Evolutionary conservation across 2,329 filamentous ascomycete species (phyloP).

Genomic region (Paracoccidioides lutzii): DNA sequence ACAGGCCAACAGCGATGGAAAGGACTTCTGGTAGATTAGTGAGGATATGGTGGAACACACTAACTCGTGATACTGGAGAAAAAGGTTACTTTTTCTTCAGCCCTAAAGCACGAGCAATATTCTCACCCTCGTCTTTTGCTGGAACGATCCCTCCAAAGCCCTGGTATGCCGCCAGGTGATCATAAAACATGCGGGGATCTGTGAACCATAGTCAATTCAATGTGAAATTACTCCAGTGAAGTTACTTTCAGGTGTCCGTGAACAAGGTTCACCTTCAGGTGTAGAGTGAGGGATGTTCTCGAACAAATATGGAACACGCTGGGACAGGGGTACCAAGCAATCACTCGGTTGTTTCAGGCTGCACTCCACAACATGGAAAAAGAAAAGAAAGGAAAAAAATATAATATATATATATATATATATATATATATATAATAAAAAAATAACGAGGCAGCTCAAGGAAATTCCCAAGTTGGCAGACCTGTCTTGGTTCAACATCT

Average conservation of each 20-base stretch:
- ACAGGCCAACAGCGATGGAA: neutral
- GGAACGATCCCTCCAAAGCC: constrained; percentile 53
- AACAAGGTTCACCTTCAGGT: neutral
- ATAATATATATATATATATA: no score
- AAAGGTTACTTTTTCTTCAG: constrained; percentile 43
- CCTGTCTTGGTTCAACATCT: constrained; percentile 30
- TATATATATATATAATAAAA: no score
- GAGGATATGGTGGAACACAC: neutral
- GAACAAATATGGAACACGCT: neutral
- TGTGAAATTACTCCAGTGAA: neutral
- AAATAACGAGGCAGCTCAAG: no score
- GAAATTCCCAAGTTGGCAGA: neutral
- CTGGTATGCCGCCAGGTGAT: constrained; percentile 51
- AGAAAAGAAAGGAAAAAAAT: no score
- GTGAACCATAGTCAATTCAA: neutral
- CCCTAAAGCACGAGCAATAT: constrained; percentile 51
- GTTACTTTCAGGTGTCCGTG: neutral
- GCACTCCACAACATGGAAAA: neutral
- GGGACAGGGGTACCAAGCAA: neutral
- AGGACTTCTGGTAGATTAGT: neutral
- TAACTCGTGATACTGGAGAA: constrained; percentile 56
- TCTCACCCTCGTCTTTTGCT: constrained; percentile 47
- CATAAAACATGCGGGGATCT: constrained; percentile 49
- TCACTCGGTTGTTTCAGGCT: neutral
- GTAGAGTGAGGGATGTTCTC: neutral